Evolutionary conservation across 352 stramenopile genomes (phyloP).

Genomic region (Pythium scleroteichum): DNA sequence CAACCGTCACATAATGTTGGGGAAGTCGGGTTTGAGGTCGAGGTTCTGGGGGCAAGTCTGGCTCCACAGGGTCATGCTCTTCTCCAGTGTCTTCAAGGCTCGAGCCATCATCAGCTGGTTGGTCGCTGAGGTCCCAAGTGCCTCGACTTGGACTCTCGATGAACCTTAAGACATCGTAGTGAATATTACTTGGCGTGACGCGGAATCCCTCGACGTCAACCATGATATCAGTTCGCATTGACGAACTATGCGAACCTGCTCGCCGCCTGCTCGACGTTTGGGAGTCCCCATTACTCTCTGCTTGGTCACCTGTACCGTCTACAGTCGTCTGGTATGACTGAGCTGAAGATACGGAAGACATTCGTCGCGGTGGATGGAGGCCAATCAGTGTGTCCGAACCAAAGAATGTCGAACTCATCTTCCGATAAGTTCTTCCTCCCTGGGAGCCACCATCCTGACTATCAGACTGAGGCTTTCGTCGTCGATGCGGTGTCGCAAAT

Average conservation of each 20-base stretch:
- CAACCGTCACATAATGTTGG: conserved; percentile 32
- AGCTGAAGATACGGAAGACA: conserved; percentile 12
- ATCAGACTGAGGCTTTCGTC: neutral
- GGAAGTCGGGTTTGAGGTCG: conserved; percentile 29
- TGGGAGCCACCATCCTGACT: conserved; percentile 19
- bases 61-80: neutral
- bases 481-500: conserved; percentile 23
- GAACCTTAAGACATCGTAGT: conserved; percentile 76
- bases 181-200: conserved; percentile 81
- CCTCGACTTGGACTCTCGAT: conserved; percentile 39
- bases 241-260: conserved; percentile 31
- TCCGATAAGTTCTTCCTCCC: conserved; percentile 11
- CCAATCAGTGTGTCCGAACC: conserved; percentile 25
- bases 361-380: conserved; percentile 15
- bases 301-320: conserved; percentile 11
- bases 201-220: conserved; percentile 77
- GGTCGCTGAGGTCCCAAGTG: conserved; percentile 12
- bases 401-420: conserved; percentile 31
- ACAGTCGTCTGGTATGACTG: conserved; percentile 15
- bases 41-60: neutral
- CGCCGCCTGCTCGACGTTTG: neutral
- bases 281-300: conserved; percentile 4
- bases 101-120: neutral
- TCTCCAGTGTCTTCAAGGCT: neutral
- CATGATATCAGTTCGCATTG: conserved; percentile 55